Percentiles rank a stretch among this genome's conserved stretches.
Evolutionary conservation across 805 yeast species (phyloP).

Genomic region (Saturnispora sanitii): DNA sequence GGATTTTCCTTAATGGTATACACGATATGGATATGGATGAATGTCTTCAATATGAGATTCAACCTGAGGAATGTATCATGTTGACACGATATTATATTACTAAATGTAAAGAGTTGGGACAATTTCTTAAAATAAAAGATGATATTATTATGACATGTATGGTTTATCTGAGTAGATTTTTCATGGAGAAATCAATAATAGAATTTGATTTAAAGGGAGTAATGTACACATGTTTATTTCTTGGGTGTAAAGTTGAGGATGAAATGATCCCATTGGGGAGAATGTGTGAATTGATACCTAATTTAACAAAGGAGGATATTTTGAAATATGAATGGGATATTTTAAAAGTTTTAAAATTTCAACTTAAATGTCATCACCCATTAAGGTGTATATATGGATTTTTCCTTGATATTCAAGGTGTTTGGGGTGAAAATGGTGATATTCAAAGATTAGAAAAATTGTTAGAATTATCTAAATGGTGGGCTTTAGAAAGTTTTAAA

Average conservation of each 20-base stretch:
- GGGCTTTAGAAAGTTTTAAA: conserved; percentile 34
- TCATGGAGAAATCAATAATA: conserved; percentile 71
- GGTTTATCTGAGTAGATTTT: conserved; percentile 72
- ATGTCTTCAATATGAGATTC: conserved; percentile 34
- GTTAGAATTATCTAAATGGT: conserved; percentile 55
- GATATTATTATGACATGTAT: conserved; percentile 85
- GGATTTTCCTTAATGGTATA: conserved; percentile 13
- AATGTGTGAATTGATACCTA: conserved; percentile 62
- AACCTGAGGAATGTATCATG: conserved; percentile 59
- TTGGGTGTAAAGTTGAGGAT: conserved; percentile 91
- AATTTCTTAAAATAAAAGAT: conserved; percentile 71
- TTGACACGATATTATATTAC: conserved; percentile 64
- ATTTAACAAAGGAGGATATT: conserved; percentile 56
- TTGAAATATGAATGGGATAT: conserved; percentile 72
- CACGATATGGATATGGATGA: conserved; percentile 15
- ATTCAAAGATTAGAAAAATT: conserved; percentile 65
- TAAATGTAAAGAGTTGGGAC: conserved; percentile 60
- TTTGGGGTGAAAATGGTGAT: conserved; percentile 50
- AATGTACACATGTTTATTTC: conserved; percentile 69
- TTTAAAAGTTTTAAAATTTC: conserved; percentile 64
- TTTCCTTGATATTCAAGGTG: conserved; percentile 78
- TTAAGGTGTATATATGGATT: conserved; percentile 88
- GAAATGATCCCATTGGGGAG: conserved; percentile 77
- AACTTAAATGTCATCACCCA: conserved; percentile 82
- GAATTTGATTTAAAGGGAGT: conserved; percentile 80